These are phyloP conservation scores for Metschnikowia proteae DNA, from an alignment of 805 yeast genomes.

Conservation along the genomic window DNA sequence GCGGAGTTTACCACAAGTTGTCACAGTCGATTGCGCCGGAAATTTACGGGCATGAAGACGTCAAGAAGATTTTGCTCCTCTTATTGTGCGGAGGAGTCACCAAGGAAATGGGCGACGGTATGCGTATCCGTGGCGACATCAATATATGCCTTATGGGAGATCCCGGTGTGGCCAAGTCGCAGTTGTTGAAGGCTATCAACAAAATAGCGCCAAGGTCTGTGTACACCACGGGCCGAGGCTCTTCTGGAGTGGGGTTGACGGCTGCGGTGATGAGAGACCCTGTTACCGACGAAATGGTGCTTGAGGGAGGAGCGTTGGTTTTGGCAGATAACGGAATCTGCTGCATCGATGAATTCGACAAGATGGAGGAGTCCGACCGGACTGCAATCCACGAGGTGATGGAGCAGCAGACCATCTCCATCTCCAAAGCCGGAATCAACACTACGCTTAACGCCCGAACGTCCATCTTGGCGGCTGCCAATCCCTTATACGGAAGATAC, in stretches of 20 bases:
- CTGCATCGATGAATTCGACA: conserved; percentile 98
- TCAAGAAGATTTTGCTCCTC: conserved; percentile 82
- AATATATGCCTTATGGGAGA: conserved; percentile 97
- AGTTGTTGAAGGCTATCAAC: conserved; percentile 82
- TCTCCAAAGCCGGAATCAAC: conserved; percentile 95
- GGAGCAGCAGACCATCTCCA: conserved; percentile 98
- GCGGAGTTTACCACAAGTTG: conserved; percentile 72
- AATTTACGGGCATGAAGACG: conserved; percentile 90
- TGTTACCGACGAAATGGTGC: conserved; percentile 96
- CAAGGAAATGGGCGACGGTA: conserved; percentile 92
- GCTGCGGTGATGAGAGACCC: conserved; percentile 99
- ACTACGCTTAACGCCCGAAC: conserved; percentile 95
- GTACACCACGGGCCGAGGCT: conserved; percentile 97
- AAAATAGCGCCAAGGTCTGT: conserved; percentile 95
- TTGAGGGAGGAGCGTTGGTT: conserved; percentile 97
- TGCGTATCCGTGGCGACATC: conserved; percentile 95
- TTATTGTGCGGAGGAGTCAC: conserved; percentile 93
- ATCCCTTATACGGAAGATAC: conserved; percentile 93
- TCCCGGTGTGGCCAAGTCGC: conserved; percentile 99
- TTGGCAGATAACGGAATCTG: conserved; percentile 97
- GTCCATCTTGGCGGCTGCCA: conserved; percentile 96
- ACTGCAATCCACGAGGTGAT: conserved; percentile 98
- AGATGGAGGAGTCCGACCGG: conserved; percentile 95
- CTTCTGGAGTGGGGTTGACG: conserved; percentile 97
- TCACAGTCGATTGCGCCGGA: conserved; percentile 96